Evolutionary conservation across 2,329 filamentous ascomycete genomes (phyloP).

Genomic region (Alternaria gaisen): DNA sequence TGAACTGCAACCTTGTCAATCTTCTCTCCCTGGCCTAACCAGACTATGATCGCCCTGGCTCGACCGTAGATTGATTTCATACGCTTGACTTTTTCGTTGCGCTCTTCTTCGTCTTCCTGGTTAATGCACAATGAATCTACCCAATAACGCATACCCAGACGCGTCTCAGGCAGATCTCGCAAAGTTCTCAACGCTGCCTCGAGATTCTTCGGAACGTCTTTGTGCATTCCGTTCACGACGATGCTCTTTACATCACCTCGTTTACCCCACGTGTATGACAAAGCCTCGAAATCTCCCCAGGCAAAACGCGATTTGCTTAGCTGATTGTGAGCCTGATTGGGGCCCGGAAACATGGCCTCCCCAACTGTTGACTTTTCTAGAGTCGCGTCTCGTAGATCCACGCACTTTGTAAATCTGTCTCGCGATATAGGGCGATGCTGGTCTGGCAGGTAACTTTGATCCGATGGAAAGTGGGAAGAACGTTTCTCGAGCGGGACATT

Average conservation of each 20-base stretch:
- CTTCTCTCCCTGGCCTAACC: no score
- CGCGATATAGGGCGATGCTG: not conserved
- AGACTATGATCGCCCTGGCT: no score
- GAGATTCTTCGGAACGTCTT: not conserved
- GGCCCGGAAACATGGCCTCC: no score
- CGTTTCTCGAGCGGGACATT: not conserved
- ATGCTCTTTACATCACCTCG: not conserved
- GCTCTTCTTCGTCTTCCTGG: not conserved
- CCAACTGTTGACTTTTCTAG: not conserved
- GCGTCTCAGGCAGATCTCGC: not conserved
- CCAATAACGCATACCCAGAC: not conserved
- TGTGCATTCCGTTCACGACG: accelerated
- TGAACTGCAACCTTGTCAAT: no score
- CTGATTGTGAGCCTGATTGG: accelerated
- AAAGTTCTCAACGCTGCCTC: not conserved
- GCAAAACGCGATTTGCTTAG: not conserved
- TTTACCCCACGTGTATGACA: not conserved
- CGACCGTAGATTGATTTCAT: not conserved
- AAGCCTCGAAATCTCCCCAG: not conserved
- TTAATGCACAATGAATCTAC: not conserved
- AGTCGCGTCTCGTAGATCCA: not conserved
- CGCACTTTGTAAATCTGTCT: not conserved
- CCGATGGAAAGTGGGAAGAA: not conserved
- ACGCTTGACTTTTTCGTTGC: not conserved
- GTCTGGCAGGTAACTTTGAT: no score